These are phyloP conservation scores for Parathielavia appendiculata DNA, from an alignment of 495 filamentous ascomycete species.

Conservation along the genomic window DNA sequence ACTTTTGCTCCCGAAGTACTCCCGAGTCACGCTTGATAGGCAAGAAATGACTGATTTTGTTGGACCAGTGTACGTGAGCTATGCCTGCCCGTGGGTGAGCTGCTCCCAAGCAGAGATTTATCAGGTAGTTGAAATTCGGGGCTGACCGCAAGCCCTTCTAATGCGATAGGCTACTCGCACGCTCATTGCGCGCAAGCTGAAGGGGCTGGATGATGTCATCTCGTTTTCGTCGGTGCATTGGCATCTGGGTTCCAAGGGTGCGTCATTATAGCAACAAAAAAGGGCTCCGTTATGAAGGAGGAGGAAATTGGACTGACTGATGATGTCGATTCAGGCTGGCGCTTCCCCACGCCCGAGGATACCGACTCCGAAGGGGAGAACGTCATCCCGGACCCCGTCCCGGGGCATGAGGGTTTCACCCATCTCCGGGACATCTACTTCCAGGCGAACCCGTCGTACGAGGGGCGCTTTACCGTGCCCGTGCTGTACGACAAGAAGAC, in stretches of 20 bases:
- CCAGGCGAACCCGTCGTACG: slow-evolving; percentile 60
- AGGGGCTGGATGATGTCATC: slow-evolving; percentile 70
- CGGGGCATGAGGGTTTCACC: slow-evolving; percentile 54
- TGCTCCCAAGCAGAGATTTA: no score
- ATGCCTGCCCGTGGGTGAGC: slow-evolving; percentile 71
- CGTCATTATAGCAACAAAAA: not conserved
- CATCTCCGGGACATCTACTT: slow-evolving; percentile 69
- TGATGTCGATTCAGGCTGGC: slow-evolving; percentile 64
- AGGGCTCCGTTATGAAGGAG: no score
- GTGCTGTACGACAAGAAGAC: slow-evolving; percentile 70
- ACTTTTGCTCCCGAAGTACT: no score
- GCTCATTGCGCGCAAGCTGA: slow-evolving; percentile 69
- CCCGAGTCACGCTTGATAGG: no score
- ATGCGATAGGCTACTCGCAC: slow-evolving; percentile 57
- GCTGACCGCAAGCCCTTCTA: not conserved
- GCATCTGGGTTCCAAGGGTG: slow-evolving; percentile 53
- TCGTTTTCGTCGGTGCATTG: slow-evolving; percentile 64
- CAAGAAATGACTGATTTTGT: no score
- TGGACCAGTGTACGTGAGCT: slow-evolving; percentile 55
- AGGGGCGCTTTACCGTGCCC: slow-evolving; percentile 74
- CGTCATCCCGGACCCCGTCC: slow-evolving; percentile 55
- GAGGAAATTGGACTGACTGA: no score
- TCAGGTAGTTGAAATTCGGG: no score
- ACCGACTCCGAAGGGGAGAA: slow-evolving; percentile 46
- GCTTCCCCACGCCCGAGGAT: slow-evolving; percentile 63